Conservation (phyloP, 2,329 filamentous ascomycete genomes). For the Botrytis galanthina region DNA sequence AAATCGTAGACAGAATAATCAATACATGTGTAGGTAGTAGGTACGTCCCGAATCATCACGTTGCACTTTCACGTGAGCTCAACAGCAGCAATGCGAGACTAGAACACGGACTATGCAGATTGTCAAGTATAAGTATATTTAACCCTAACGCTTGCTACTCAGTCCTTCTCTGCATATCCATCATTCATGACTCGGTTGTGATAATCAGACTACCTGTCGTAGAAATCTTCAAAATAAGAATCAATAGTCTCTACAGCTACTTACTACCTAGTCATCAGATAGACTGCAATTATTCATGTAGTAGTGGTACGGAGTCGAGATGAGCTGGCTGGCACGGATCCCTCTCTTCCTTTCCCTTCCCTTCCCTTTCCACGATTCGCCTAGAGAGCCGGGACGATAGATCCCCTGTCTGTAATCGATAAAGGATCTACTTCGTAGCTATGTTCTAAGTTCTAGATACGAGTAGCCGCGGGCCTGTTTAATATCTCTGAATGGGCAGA, state of each 20-base stretch:
- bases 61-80: not conserved
- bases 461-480: not conserved
- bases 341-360: not conserved
- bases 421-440: not conserved
- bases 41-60: not conserved
- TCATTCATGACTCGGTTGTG: not conserved
- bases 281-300: not conserved
- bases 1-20: not conserved
- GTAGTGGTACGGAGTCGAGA: not conserved
- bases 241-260: not conserved
- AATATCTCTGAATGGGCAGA: not conserved
- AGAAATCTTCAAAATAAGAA: not conserved
- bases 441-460: not conserved
- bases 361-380: not conserved
- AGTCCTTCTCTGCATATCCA: not conserved
- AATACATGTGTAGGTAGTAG: too few species aligned
- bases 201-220: not conserved
- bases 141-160: not conserved
- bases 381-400: not conserved
- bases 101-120: not conserved
- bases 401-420: not conserved
- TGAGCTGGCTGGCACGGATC: conserved; percentile 6
- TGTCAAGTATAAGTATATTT: not conserved
- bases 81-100: not conserved
- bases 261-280: not conserved